Base-by-base conservation (phyloP, 192 early-diverging fungal species). In the Piromyces sp. region DNA sequence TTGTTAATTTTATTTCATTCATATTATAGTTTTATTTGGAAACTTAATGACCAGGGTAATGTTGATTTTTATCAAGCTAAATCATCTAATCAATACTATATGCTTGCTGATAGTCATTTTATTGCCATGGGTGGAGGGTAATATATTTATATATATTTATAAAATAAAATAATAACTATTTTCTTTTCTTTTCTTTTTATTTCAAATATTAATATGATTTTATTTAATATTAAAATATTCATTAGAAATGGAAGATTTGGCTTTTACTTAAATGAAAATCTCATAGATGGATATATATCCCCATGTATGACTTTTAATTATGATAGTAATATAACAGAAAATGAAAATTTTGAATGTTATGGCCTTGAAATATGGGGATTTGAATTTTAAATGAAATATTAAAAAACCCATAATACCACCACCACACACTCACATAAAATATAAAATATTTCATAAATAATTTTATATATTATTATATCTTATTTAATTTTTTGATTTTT, bases 1-100 rank as follows among this genome's bases (percentile, higher is more conserved):
- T 37, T 82, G 28, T 81, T 29, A 42, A 81, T 37, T 80, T 51
- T 79, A 38, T 14, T 36, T 14, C 14, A 38, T 38, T 14, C 1
- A 5, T 38, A 38, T 78, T 78, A 42, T 86, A 94, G 93, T 80
- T 94, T 95, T 38, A 83, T 94, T 81, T 95, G 93, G 93, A 92
- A 92, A 84, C 36, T 51, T 4, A 51, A 87, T 40, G 30, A 87
- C 82, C 30, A 30, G 2, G 29, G 36, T 30, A 33, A 85, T 17
- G 85, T 92, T n/a, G 87, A 89, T 81, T 86, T 87, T 40, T 95
- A 91, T 86, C 88, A 88, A 40, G 93, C 92, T 87, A 90, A 91
- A 26, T 93, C 92, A 79, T 89, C 88, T 36, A 95, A 95, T 81
- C 93, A 95, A 80, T 95, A 94, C 83, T 91, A 93, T 86, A 88